Percentiles rank a stretch among this genome's conserved stretches.
Conservation (phyloP, 2,329 filamentous ascomycete species). For the Alternaria triticimaculans region DNA sequence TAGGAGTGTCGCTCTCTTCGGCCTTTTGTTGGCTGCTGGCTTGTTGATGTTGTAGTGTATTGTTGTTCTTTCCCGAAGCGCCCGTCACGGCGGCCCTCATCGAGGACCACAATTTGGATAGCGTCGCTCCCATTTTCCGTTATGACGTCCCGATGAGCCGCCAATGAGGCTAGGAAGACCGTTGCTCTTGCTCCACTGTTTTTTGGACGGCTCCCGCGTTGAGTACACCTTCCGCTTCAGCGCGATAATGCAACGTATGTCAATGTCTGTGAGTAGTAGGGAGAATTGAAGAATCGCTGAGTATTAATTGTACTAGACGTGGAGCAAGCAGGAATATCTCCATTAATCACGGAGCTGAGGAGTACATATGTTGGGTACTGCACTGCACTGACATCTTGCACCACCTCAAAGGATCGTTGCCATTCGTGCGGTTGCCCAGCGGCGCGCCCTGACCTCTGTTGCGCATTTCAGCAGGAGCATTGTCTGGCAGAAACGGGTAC, state of each 20-base stretch:
- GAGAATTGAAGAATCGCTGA: not conserved
- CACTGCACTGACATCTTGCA: slow-evolving; percentile 1
- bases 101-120: slow-evolving; percentile 46
- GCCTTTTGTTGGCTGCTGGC: slow-evolving; percentile 17
- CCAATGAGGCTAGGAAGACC: slow-evolving; percentile 10
- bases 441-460: slow-evolving; percentile 12
- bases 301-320: not conserved
- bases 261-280: not conserved
- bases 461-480: slow-evolving; percentile 14
- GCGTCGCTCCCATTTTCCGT: slow-evolving; percentile 33
- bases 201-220: not conserved
- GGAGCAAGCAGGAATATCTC: not conserved
- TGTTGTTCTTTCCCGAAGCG: slow-evolving; percentile 14
- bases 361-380: slow-evolving; percentile 22
- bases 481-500: slow-evolving; percentile 17
- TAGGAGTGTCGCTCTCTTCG: slow-evolving; percentile 23
- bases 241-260: slow-evolving; percentile 2
- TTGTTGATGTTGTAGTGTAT: slow-evolving; percentile 17
- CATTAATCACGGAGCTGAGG: not conserved
- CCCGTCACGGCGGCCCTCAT: slow-evolving; percentile 29
- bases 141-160: slow-evolving; percentile 41
- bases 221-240: slow-evolving; percentile 2
- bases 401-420: slow-evolving; percentile 2
- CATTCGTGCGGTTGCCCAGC: slow-evolving; percentile 28
- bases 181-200: not conserved